phyloP scores from a whole-genome alignment of 1,139 yeast species.

The Yamadazyma conglobata region DNA sequence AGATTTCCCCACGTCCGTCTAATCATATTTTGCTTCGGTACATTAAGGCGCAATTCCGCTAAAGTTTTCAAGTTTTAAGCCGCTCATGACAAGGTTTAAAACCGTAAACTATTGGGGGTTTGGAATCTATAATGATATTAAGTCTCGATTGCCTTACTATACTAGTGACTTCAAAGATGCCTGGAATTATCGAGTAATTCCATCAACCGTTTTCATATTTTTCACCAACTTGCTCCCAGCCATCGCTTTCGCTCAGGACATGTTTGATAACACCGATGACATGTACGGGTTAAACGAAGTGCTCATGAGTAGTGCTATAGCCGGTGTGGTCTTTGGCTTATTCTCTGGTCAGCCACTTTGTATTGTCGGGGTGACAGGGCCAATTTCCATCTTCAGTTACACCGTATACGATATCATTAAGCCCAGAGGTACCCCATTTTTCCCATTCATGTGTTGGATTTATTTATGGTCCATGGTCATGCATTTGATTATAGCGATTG shows the following conservation, averaged over 20 bases:
- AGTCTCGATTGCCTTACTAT: conserved; percentile 62
- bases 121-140: conserved; percentile 58
- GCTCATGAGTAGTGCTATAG: conserved; percentile 77
- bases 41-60: too few species aligned
- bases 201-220: conserved; percentile 76
- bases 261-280: conserved; percentile 85
- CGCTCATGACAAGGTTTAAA: conserved; percentile 8
- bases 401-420: conserved; percentile 81
- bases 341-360: conserved; percentile 89
- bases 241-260: conserved; percentile 93
- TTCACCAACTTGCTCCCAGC: conserved; percentile 92
- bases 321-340: conserved; percentile 83
- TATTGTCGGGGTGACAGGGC: conserved; percentile 98
- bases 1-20: too few species aligned
- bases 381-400: conserved; percentile 85
- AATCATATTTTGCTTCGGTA: too few species aligned
- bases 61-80: too few species aligned
- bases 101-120: conserved; percentile 29
- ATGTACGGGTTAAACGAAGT: conserved; percentile 92
- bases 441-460: conserved; percentile 95
- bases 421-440: conserved; percentile 65
- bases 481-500: conserved; percentile 69
- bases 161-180: conserved; percentile 80
- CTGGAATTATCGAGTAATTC: conserved; percentile 82
- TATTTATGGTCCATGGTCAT: conserved; percentile 87